Percentiles rank a stretch among this genome's conserved stretches.
These are phyloP conservation scores for Cercospora sojina DNA, from an alignment of 2,329 filamentous ascomycete genomes.

Conservation along the genomic window DNA sequence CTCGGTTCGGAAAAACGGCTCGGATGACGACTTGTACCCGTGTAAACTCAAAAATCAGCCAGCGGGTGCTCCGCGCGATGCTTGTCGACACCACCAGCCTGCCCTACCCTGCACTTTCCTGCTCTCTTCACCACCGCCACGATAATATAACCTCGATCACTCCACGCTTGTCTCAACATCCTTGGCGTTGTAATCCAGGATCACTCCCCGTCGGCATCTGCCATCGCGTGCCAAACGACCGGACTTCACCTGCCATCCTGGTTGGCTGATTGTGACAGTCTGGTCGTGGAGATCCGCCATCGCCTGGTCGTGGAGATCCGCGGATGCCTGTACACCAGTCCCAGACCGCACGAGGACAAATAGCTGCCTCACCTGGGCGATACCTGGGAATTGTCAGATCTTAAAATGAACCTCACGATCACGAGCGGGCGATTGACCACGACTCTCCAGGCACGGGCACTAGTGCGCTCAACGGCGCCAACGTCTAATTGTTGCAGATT, in stretches of 20 bases:
- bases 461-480: not conserved
- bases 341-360: not conserved
- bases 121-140: not conserved
- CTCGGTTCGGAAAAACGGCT: not conserved
- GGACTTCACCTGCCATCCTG: not conserved
- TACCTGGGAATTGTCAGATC: not conserved
- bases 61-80: slow-evolving; percentile 11
- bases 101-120: not conserved
- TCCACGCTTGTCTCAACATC: slow-evolving; percentile 14
- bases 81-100: not conserved
- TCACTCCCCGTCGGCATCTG: not conserved
- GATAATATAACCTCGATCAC: not conserved
- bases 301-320: slow-evolving; percentile 6
- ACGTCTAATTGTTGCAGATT: not conserved
- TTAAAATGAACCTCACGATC: slow-evolving; percentile 5
- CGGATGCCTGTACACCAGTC: not conserved
- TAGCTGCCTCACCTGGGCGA: not conserved
- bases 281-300: slow-evolving; percentile 5
- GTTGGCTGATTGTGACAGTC: not conserved
- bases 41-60: not conserved
- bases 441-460: not conserved
- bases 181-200: not conserved
- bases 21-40: slow-evolving; percentile 1
- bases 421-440: not conserved
- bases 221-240: not conserved